These are phyloP conservation scores for Tetraselmis striata DNA, from an alignment of 139 green algal species.

Conservation along the genomic window DNA sequence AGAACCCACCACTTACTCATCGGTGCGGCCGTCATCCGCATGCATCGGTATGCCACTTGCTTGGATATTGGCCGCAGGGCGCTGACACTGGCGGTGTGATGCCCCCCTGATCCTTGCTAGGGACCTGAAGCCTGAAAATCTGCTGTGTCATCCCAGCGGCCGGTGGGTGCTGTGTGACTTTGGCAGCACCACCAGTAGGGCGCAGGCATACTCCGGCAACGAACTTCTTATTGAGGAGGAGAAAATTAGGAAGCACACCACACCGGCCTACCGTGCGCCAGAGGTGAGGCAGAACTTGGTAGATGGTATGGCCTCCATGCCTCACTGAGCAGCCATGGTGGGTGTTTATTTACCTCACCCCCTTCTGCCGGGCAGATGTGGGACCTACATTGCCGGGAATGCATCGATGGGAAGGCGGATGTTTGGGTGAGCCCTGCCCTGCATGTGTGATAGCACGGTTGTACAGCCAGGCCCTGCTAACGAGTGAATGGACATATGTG, in stretches of 20 bases:
- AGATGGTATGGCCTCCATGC: background rate
- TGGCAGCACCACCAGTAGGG: constrained; percentile 54
- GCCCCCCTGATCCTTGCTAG: constrained; percentile 24
- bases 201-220: constrained; percentile 18
- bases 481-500: background rate
- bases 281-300: constrained; percentile 51
- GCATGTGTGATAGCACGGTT: no score
- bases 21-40: constrained; percentile 33
- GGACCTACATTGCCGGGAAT: constrained; percentile 68
- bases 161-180: constrained; percentile 94
- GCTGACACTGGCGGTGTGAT: background rate
- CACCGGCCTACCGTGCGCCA: constrained; percentile 84
- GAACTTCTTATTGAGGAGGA: constrained; percentile 78
- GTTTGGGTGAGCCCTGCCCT: constrained; percentile 54
- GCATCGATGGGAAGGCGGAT: constrained; percentile 72
- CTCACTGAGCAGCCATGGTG: background rate
- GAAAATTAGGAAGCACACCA: constrained; percentile 76
- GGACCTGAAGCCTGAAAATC: constrained; percentile 93
- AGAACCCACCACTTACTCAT: constrained; percentile 62
- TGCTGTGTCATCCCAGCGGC: constrained; percentile 63
- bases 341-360: constrained; percentile 4
- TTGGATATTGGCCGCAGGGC: background rate
- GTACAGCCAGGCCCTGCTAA: no score
- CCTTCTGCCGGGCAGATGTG: no score
- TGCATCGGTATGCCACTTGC: background rate